These are phyloP conservation scores for Diplodia seriata DNA, from an alignment of 2,329 filamentous ascomycete species.

Conservation along the genomic window DNA sequence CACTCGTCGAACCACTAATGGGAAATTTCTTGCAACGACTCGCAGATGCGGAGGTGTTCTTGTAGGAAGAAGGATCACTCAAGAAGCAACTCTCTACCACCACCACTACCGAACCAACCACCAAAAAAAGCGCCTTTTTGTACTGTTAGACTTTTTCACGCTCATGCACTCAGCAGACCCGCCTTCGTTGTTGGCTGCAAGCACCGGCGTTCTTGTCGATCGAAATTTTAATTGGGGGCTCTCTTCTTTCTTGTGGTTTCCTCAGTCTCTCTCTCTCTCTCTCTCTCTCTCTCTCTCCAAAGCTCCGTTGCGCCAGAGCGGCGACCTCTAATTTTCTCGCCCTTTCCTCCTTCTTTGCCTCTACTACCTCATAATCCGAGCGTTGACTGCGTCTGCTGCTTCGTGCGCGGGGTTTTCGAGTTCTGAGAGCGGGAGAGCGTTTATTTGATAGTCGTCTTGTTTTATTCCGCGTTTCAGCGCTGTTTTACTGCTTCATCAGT, in stretches of 20 bases:
- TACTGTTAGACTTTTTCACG: slow-evolving; percentile 30
- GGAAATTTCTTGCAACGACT: slow-evolving; percentile 22
- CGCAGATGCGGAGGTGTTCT: slow-evolving; percentile 22
- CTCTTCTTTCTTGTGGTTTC: slow-evolving; percentile 30
- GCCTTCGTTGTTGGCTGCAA: slow-evolving; percentile 28
- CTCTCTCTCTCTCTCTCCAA: slow-evolving; percentile 10
- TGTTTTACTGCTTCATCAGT: slow-evolving; percentile 26
- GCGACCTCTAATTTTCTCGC: slow-evolving; percentile 11
- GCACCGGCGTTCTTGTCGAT: slow-evolving; percentile 30
- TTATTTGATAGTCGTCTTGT: slow-evolving; percentile 10
- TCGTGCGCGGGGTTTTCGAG: slow-evolving; percentile 3
- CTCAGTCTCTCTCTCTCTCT: slow-evolving; percentile 11
- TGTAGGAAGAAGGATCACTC: slow-evolving; percentile 25
- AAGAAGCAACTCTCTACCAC: slow-evolving; percentile 25
- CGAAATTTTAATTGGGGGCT: slow-evolving; percentile 31
- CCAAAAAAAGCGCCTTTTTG: slow-evolving; percentile 31
- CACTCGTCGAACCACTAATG: slow-evolving; percentile 19
- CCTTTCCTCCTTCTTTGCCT: slow-evolving; percentile 6
- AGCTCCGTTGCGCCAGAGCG: slow-evolving; percentile 9
- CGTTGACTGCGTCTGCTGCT: slow-evolving; percentile 21
- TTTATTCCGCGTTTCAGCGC: slow-evolving; percentile 28
- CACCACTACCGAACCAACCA: slow-evolving; percentile 27
- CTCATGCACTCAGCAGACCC: slow-evolving; percentile 28
- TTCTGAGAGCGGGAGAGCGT: slow-evolving; percentile 8
- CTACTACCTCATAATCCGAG: slow-evolving; percentile 25